These are phyloP conservation scores for Debaryomycetaceae sp. DNA, from an alignment of 1,139 yeast species.

Conservation along the genomic window DNA sequence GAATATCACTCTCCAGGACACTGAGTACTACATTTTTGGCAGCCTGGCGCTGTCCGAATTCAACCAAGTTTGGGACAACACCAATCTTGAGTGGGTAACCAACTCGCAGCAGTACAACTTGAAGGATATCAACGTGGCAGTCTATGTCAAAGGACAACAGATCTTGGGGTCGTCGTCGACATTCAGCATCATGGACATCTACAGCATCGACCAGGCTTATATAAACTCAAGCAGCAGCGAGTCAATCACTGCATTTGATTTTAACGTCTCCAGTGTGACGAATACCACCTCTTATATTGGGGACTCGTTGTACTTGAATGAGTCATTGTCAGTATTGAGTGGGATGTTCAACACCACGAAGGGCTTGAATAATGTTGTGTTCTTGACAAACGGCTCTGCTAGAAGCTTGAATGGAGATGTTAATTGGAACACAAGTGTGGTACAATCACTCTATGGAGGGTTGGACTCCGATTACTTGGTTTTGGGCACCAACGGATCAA, in stretches of 20 bases:
- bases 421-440: conserved; percentile 34
- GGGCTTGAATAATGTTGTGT: conserved; percentile 25
- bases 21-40: conserved; percentile 38
- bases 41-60: conserved; percentile 21
- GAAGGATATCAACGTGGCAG: conserved; percentile 33
- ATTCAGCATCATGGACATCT: conserved; percentile 35
- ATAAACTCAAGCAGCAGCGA: conserved; percentile 16
- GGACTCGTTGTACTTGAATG: conserved; percentile 41
- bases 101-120: conserved; percentile 30
- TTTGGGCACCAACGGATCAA: conserved; percentile 51
- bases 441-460: conserved; percentile 42
- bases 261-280: conserved; percentile 16
- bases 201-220: conserved; percentile 28
- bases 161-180: conserved; percentile 33
- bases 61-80: conserved; percentile 37
- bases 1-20: conserved; percentile 28
- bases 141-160: conserved; percentile 23
- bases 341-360: conserved; percentile 29
- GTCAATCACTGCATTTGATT: conserved; percentile 19
- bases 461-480: conserved; percentile 32
- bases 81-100: conserved; percentile 28
- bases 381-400: conserved; percentile 27
- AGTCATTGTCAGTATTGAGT: conserved; percentile 49
- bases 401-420: conserved; percentile 26
- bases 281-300: conserved; percentile 34